Evolutionary conservation across 352 stramenopile species (phyloP), one percentile per base, ranked within the genome.

Genomic region (Pythium sukuiense): DNA sequence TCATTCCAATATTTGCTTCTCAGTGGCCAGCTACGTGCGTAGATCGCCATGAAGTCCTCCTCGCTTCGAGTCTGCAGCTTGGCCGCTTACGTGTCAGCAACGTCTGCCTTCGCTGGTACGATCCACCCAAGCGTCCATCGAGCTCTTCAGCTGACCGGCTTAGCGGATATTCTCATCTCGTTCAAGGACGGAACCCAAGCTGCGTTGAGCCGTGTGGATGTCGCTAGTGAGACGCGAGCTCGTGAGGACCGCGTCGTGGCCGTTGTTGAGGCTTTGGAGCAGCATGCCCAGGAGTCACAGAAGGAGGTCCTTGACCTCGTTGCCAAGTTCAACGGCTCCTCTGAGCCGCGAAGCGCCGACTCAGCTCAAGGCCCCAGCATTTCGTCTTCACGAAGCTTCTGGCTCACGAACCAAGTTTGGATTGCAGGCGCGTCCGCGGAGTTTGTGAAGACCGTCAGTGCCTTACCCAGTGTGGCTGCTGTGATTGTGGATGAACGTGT

Each of bases 331-430:
- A 63, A 60, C 12, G 43, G 18, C 1, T 6, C 45, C 2, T 26
- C 3, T 5, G 45, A 52, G n/a, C n/a, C 5, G 3, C 3, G 45
- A 52, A 14, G 7, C 6, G 45, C 39, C 3, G 39, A 24, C 13
- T 45, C 37, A 45, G 37, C 12, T 45, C 37, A 45, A 18, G 37
- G 9, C 3, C 37, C 41, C 5, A 24, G 45, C 6, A 6, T 52
- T 12, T 1, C 45, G 45, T 7, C 16, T 27, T 29, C 62, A 0
- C 37, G 32, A 2, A 67, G 58, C 16, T 60, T 73, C 37, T 76
- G 69, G 69, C 64, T 76, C 26, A 65, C 65, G 27, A 72, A 72
- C 46, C 60, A 71, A 46, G 58, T 76, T 33, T 72, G 53, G 46
- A 58, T 76, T 49, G 61, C 54, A 5, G 59, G 59, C 9, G 65